phyloP scores from a whole-genome alignment of 148 eudicot species.

The Fallopia convolvulus region DNA sequence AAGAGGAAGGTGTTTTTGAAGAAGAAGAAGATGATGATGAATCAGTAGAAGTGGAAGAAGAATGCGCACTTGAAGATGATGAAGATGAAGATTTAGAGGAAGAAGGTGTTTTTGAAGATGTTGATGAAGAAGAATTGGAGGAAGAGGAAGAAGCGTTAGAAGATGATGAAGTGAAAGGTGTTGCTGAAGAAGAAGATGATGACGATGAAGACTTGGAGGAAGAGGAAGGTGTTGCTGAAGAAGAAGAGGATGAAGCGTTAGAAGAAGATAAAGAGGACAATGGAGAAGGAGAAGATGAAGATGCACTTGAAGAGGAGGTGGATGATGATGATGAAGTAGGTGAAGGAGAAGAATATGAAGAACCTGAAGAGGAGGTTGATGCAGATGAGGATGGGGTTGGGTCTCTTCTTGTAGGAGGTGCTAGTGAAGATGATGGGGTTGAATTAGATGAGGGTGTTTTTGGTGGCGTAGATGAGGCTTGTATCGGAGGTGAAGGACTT shows the following conservation, averaged over 20 bases:
- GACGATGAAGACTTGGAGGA: neutral
- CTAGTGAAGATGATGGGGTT: neutral
- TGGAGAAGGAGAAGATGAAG: neutral
- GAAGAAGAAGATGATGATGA: neutral
- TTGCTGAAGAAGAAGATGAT: neutral
- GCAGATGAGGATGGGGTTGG: neutral
- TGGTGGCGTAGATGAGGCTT: neutral
- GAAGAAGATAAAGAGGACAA: neutral
- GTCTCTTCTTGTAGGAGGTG: neutral
- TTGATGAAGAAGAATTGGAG: neutral
- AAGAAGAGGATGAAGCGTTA: neutral
- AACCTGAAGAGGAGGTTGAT: neutral
- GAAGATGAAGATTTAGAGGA: neutral
- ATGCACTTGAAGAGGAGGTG: neutral
- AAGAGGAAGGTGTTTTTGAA: slow-evolving; percentile 2
- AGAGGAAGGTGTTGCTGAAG: neutral
- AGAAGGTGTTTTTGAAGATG: neutral
- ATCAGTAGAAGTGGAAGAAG: neutral
- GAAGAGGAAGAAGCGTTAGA: neutral
- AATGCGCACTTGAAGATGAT: neutral
- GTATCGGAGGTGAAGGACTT: neutral
- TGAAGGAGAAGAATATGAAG: neutral
- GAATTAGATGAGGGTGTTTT: neutral
- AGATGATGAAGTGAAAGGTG: neutral
- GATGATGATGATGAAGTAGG: neutral